Evolutionary conservation across 306 rosid genomes (phyloP).

Genomic region (Ammopiptanthus mongolicus): DNA sequence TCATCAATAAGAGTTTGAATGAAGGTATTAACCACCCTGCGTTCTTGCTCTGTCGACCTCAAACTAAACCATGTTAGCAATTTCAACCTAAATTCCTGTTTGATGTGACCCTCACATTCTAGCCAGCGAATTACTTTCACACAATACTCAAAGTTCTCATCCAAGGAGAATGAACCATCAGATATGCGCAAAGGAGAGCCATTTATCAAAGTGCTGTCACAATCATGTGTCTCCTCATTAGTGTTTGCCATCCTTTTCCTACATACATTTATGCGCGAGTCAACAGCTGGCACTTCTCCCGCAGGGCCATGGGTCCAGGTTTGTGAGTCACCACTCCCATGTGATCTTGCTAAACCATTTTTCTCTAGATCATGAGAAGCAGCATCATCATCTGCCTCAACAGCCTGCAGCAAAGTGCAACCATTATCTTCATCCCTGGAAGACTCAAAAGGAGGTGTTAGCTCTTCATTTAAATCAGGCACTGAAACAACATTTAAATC

Average conservation of each 20-base stretch:
- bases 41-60: slow-evolving; percentile 95
- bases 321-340: slow-evolving; percentile 89
- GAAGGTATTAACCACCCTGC: slow-evolving; percentile 91
- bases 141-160: slow-evolving; percentile 88
- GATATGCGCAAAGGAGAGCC: slow-evolving; percentile 63
- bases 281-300: slow-evolving; percentile 75
- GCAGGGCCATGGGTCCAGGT: slow-evolving; percentile 61
- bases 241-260: slow-evolving; percentile 68
- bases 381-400: slow-evolving; percentile 84
- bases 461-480: slow-evolving; percentile 93
- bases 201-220: slow-evolving; percentile 86
- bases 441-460: slow-evolving; percentile 84
- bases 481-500: slow-evolving; percentile 85
- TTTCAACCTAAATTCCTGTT: slow-evolving; percentile 87
- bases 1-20: slow-evolving; percentile 91
- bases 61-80: slow-evolving; percentile 97
- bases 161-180: slow-evolving; percentile 56
- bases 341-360: slow-evolving; percentile 69
- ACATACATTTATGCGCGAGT: slow-evolving; percentile 51
- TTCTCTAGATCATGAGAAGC: slow-evolving; percentile 65
- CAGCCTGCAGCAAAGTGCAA: slow-evolving; percentile 69
- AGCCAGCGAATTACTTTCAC: slow-evolving; percentile 95
- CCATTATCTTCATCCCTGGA: slow-evolving; percentile 84
- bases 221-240: slow-evolving; percentile 75
- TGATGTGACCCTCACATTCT: slow-evolving; percentile 90